Evolutionary conservation across 148 eudicot species (phyloP), one percentile per base, ranked within the genome.

Genomic region (Camellia japonica): DNA sequence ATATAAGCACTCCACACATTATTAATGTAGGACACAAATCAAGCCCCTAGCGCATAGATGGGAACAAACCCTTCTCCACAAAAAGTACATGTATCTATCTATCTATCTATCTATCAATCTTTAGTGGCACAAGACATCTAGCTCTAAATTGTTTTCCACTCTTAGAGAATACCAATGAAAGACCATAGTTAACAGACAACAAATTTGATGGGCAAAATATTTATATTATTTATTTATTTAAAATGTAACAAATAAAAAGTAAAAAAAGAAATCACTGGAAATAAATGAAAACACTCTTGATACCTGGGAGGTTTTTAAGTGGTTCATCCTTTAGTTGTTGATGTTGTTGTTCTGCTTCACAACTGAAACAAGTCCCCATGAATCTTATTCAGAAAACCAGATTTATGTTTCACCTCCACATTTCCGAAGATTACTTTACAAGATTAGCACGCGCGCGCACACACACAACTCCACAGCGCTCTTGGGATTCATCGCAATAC

Each of bases 311-410:
- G 13, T 73, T 73, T 7, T 66, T 47, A n/a, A 80, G 83, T 71
- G 83, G 80, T 55, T 78, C 73, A 38, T 83, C 75, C 51, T 51
- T 76, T 51, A 76, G 71, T 10, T 80, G 77, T 2, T 30, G 30
- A 30, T 30, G 30, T 30, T 30, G 30, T 63, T 75, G 67, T 74
- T 83, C 77, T 15, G 71, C 90, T 75, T 83, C 83, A 55, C 85
- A 77, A 86, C 91, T 90, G 79, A 86, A 87, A 87, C 95, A 92
- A 80, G 75, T 71, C 62, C 93, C 90, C 88, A 92, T 92, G 30
- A 84, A 78, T 81, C 84, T 85, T 73, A 82, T 8, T 42, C 7
- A 64, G 41, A 43, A 43, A 64, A 66, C 80, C 84, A 44, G 43
- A 66, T 67, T 38, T 66, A 38, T 62, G 54, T 54, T 55, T 73